phyloP scores from a whole-genome alignment of 306 rosid species.

The Oemleria cerasiformis region DNA sequence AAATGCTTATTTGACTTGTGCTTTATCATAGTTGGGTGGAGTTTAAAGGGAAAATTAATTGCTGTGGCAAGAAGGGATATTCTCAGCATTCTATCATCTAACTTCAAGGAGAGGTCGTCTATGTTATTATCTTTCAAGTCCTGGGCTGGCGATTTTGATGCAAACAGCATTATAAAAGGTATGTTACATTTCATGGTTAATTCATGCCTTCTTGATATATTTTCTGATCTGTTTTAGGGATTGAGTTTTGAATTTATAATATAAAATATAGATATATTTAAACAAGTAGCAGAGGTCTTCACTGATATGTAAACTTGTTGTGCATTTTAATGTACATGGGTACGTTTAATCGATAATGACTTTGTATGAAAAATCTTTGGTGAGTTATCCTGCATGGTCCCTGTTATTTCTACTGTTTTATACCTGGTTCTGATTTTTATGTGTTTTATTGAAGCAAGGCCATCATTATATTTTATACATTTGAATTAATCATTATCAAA shows the following conservation, averaged over 20 bases:
- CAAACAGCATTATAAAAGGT: constrained; percentile 53
- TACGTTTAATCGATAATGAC: neutral
- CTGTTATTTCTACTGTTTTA: constrained; percentile 6
- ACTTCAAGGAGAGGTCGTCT: constrained; percentile 55
- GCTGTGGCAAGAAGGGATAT: constrained; percentile 66
- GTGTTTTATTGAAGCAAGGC: neutral
- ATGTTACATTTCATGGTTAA: neutral
- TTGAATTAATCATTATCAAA: constrained; percentile 8
- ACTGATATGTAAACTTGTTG: neutral
- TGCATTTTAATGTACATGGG: neutral
- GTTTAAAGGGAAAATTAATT: constrained; percentile 54
- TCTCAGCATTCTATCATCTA: constrained; percentile 60
- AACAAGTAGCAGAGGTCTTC: neutral
- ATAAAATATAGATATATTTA: neutral
- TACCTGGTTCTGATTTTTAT: neutral
- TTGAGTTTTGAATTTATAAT: too few relatives aligned
- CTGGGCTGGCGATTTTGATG: constrained; percentile 45
- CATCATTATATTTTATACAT: neutral
- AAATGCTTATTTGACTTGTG: constrained; percentile 19
- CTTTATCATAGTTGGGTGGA: constrained; percentile 69
- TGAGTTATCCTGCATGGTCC: neutral
- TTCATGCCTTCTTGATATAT: neutral
- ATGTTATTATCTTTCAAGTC: constrained; percentile 45
- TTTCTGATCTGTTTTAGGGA: neutral
- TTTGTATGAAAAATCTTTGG: neutral